Percentiles rank a stretch among this genome's conserved stretches.
phyloP scores from a whole-genome alignment of 1,284 basidiomycete species.

The Puccinia triticina region DNA sequence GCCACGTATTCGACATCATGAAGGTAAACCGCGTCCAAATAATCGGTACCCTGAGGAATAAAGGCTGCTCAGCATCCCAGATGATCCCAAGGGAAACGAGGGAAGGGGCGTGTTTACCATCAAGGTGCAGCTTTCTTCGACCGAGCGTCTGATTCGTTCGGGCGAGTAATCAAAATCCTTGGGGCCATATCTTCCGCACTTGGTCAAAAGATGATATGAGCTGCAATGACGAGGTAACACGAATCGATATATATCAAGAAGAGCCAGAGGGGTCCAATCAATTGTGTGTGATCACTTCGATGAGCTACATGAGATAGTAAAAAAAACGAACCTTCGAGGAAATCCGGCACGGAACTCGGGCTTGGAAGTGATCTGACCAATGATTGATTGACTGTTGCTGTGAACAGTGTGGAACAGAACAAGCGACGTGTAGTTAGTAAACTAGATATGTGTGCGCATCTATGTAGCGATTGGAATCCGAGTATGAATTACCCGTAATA shows the following conservation, averaged over 20 bases:
- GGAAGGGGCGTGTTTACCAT: constrained; percentile 66
- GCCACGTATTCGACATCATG: constrained; percentile 91
- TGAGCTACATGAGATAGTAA: no score
- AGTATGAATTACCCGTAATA: constrained; percentile 67
- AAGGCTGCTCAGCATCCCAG: constrained; percentile 53
- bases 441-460: no score
- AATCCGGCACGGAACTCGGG: constrained; percentile 52
- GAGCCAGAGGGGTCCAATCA: constrained; percentile 65
- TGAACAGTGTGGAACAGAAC: constrained; percentile 52
- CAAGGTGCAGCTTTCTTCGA: constrained; percentile 73
- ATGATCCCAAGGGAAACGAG: constrained; percentile 78
- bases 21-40: constrained; percentile 64
- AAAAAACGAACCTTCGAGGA: constrained; percentile 53
- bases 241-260: background rate
- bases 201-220: constrained; percentile 66
- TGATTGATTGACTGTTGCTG: constrained; percentile 30
- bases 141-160: constrained; percentile 69
- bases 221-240: constrained; percentile 12
- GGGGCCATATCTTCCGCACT: constrained; percentile 82
- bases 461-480: no score
- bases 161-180: constrained; percentile 79
- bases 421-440: constrained; percentile 76
- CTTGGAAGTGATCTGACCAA: constrained; percentile 30
- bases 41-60: background rate
- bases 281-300: constrained; percentile 62